Evolutionary conservation across 2,329 filamentous ascomycete species (phyloP).

Genomic region (Sporothrix dimorphospora): DNA sequence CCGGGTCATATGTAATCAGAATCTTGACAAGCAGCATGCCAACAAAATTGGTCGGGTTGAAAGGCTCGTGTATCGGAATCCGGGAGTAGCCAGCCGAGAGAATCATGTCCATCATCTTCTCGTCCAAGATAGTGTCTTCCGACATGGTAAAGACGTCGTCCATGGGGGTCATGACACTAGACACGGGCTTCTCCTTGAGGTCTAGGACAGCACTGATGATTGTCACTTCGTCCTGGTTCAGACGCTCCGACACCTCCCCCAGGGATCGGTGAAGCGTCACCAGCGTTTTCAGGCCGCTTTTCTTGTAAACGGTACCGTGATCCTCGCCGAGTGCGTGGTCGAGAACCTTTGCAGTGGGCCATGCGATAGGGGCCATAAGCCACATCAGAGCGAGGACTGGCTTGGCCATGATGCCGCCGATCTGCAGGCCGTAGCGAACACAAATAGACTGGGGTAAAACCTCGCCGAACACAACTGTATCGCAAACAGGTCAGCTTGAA

Average conservation of each 20-base stretch:
- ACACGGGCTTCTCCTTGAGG: constrained; percentile 93
- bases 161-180: constrained; percentile 98
- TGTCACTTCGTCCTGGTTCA: constrained; percentile 97
- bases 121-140: constrained; percentile 90
- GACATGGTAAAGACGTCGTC: constrained; percentile 95
- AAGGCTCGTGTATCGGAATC: constrained; percentile 89
- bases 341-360: constrained; percentile 93
- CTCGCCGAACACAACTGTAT: constrained; percentile 92
- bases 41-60: constrained; percentile 84
- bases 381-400: constrained; percentile 91
- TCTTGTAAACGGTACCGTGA: constrained; percentile 96
- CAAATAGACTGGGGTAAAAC: constrained; percentile 95
- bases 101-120: constrained; percentile 92
- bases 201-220: constrained; percentile 98
- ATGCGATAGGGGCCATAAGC: constrained; percentile 83
- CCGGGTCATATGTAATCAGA: constrained; percentile 96
- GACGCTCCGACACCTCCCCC: constrained; percentile 80
- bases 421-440: constrained; percentile 91
- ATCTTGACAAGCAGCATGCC: constrained; percentile 99
- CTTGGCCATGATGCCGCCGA: constrained; percentile 91
- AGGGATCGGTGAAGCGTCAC: constrained; percentile 93
- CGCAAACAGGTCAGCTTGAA: neutral
- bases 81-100: constrained; percentile 92
- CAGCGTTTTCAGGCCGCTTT: constrained; percentile 93
- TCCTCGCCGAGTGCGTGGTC: constrained; percentile 92